A percentile compares a stretch with the other conserved stretches of the same genome.
These are phyloP conservation scores for Saccharomyces uvarum DNA, from an alignment of 1,139 yeast species.

Conservation along the genomic window DNA sequence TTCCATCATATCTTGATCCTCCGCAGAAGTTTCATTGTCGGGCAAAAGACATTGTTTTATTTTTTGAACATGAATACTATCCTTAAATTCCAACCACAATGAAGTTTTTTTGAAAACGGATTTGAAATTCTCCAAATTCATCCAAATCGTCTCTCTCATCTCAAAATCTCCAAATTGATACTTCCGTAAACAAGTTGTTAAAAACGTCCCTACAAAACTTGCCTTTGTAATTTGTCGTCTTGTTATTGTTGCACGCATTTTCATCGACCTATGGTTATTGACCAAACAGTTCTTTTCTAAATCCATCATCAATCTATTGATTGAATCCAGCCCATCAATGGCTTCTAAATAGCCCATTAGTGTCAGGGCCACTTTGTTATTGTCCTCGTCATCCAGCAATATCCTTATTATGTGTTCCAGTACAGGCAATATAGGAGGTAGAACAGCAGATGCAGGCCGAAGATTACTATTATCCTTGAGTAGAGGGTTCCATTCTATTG, in stretches of 20 bases:
- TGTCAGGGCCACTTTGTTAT: conserved; percentile 2
- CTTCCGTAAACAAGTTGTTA: conserved; percentile 12
- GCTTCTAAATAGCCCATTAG: conserved; percentile 1
- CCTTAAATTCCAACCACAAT: background rate
- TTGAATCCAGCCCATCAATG: conserved; percentile 4
- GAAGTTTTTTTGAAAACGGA: background rate
- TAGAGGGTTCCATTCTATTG: conserved; percentile 1
- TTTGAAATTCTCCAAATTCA: conserved; percentile 10
- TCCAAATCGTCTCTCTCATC: conserved; percentile 16
- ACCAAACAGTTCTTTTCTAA: conserved; percentile 3
- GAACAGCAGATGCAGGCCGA: background rate
- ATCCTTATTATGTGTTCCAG: conserved; percentile 4
- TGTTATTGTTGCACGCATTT: background rate
- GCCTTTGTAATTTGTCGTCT: conserved; percentile 10
- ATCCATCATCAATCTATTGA: conserved; percentile 1
- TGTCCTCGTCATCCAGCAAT: background rate
- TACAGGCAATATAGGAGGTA: conserved; percentile 3
- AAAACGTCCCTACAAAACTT: conserved; percentile 20
- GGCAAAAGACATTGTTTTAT: background rate
- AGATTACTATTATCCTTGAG: background rate
- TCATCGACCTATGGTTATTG: background rate
- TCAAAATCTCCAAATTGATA: conserved; percentile 18
- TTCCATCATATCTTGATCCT: conserved; percentile 3
- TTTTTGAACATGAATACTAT: background rate
- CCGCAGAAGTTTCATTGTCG: background rate